Evolutionary conservation across 2,329 filamentous ascomycete species (phyloP).

Genomic region (Exophiala sideris): DNA sequence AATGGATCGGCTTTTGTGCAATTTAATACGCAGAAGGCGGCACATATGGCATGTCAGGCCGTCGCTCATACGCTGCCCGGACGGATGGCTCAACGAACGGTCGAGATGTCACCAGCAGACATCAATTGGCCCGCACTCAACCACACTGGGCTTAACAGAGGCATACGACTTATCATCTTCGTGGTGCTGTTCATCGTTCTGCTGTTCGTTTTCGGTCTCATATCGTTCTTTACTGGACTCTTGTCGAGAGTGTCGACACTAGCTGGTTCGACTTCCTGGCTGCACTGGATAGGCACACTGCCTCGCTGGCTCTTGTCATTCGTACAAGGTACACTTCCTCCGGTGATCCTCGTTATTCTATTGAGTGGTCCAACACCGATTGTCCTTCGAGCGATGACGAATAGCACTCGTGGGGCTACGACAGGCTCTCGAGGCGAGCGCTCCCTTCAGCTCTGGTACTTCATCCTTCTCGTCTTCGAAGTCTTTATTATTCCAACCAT

Average conservation of each 20-base stretch:
- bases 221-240: slow-evolving; percentile 27
- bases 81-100: slow-evolving; percentile 26
- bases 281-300: slow-evolving; percentile 20
- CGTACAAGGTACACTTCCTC: slow-evolving; percentile 29
- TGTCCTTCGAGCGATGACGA: slow-evolving; percentile 21
- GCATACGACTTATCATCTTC: slow-evolving; percentile 23
- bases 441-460: slow-evolving; percentile 30
- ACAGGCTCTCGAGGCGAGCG: slow-evolving; percentile 26
- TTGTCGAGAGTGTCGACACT: slow-evolving; percentile 26
- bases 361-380: slow-evolving; percentile 25
- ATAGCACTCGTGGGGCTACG: slow-evolving; percentile 14
- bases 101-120: slow-evolving; percentile 30
- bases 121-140: slow-evolving; percentile 27
- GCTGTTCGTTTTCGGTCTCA: slow-evolving; percentile 29
- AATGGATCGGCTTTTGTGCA: slow-evolving; percentile 29
- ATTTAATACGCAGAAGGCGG: slow-evolving; percentile 29
- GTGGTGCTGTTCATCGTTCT: slow-evolving; percentile 25
- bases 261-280: slow-evolving; percentile 21
- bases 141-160: slow-evolving; percentile 9
- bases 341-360: slow-evolving; percentile 27
- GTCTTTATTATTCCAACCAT: slow-evolving; percentile 29
- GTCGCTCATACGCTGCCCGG: slow-evolving; percentile 25
- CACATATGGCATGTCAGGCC: slow-evolving; percentile 28
- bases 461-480: slow-evolving; percentile 28
- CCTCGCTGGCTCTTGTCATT: slow-evolving; percentile 17